These are phyloP conservation scores for Fusarium dlaminii DNA, from an alignment of 2,329 filamentous ascomycete genomes.

Conservation along the genomic window DNA sequence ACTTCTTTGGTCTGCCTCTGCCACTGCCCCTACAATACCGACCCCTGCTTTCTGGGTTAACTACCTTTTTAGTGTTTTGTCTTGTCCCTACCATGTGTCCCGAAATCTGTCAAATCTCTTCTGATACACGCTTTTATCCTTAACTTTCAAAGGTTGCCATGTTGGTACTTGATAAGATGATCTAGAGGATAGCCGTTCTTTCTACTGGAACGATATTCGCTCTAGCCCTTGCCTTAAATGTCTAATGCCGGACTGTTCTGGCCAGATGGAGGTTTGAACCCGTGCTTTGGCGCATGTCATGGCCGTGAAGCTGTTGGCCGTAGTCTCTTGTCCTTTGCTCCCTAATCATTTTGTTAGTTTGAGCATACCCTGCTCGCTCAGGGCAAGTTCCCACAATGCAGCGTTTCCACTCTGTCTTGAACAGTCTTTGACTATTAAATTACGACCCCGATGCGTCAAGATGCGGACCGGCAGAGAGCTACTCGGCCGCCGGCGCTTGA, in stretches of 20 bases:
- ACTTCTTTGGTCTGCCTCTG: conserved; percentile 30
- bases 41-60: conserved; percentile 19
- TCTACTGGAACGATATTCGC: conserved; percentile 46
- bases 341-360: conserved; percentile 18
- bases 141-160: conserved; percentile 24
- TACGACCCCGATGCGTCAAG: conserved; percentile 23
- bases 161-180: conserved; percentile 52
- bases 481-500: conserved; percentile 41
- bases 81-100: conserved; percentile 13
- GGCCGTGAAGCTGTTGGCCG: conserved; percentile 10
- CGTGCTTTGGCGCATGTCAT: conserved; percentile 3
- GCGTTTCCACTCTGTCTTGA: conserved; percentile 19
- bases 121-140: conserved; percentile 53
- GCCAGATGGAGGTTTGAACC: conserved; percentile 14
- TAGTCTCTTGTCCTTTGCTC: conserved; percentile 22
- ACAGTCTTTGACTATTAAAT: conserved; percentile 16
- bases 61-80: conserved; percentile 13
- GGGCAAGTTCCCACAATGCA: conserved; percentile 21
- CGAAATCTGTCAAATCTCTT: conserved; percentile 47
- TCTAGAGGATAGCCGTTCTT: conserved; percentile 52
- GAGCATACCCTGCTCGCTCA: conserved; percentile 17
- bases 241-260: conserved; percentile 31
- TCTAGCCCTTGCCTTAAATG: conserved; percentile 32
- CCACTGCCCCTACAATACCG: conserved; percentile 3
- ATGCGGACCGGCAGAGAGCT: conserved; percentile 29